Conservation (phyloP, 345 rosid genomes). For the Nasturtium officinale region DNA sequence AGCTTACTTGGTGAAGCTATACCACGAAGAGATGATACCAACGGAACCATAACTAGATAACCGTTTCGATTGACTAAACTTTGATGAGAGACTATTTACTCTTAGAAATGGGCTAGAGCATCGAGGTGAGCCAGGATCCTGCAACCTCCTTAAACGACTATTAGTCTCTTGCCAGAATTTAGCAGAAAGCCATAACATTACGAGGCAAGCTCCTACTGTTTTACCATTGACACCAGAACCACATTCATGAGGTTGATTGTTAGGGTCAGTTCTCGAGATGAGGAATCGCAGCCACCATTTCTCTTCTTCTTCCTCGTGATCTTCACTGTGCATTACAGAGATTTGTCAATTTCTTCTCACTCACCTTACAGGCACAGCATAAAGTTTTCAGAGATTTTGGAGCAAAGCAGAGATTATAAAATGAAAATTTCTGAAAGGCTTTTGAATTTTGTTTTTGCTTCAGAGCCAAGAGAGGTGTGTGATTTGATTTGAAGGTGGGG, state of each 20-base stretch:
- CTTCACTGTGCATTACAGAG: slow-evolving; percentile 51
- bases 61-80: slow-evolving; percentile 64
- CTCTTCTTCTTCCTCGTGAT: slow-evolving; percentile 34
- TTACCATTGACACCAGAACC: slow-evolving; percentile 39
- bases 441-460: slow-evolving; percentile 10
- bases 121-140: slow-evolving; percentile 80
- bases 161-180: slow-evolving; percentile 98
- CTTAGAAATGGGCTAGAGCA: slow-evolving; percentile 64
- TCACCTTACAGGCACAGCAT: slow-evolving; percentile 13
- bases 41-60: slow-evolving; percentile 60
- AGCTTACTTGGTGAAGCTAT: slow-evolving; percentile 78
- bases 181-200: slow-evolving; percentile 61
- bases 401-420: background rate
- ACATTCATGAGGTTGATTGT: slow-evolving; percentile 46
- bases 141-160: slow-evolving; percentile 80
- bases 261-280: slow-evolving; percentile 38
- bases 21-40: slow-evolving; percentile 59
- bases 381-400: slow-evolving; percentile 29
- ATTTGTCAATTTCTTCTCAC: slow-evolving; percentile 2
- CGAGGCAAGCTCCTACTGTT: slow-evolving; percentile 52
- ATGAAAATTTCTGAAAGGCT: background rate
- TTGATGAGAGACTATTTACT: slow-evolving; percentile 55
- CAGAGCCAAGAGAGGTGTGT: slow-evolving; percentile 5
- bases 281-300: slow-evolving; percentile 79
- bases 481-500: slow-evolving; percentile 1